phyloP scores from a whole-genome alignment of 176 grass and related monocot genomes.

The Pontederia paniculata region DNA sequence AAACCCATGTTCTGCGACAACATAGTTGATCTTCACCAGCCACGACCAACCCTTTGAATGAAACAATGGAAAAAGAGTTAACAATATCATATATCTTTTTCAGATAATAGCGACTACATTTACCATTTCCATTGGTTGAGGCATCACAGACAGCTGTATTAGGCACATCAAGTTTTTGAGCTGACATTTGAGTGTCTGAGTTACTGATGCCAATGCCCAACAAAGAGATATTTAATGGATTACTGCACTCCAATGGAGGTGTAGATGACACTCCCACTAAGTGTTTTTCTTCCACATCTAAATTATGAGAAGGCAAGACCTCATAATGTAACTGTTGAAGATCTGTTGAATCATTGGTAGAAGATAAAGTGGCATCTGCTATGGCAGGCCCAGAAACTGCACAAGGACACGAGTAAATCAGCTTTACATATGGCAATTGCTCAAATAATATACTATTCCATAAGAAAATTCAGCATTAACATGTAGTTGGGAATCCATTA shows the following conservation, averaged over 20 bases:
- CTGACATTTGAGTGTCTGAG: neutral
- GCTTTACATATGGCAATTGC: neutral
- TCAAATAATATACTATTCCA: neutral
- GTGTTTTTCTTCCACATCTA: neutral
- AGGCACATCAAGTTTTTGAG: too few relatives aligned
- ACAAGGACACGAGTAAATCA: slow-evolving; percentile 4
- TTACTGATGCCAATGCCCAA: neutral
- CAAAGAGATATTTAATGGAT: neutral
- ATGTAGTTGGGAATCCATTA: too few relatives aligned
- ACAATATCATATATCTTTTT: too few relatives aligned
- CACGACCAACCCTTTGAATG: too few relatives aligned
- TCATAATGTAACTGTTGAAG: neutral
- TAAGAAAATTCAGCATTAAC: neutral
- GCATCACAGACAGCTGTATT: too few relatives aligned
- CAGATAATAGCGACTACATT: too few relatives aligned
- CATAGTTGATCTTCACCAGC: too few relatives aligned
- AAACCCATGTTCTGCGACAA: too few relatives aligned
- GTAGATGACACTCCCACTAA: slow-evolving; percentile 6
- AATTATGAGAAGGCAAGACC: neutral
- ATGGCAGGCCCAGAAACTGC: slow-evolving; percentile 11
- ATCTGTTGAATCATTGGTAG: slow-evolving; percentile 1
- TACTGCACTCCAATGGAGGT: neutral
- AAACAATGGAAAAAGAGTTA: too few relatives aligned
- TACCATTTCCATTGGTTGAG: too few relatives aligned
- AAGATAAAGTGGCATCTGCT: slow-evolving; percentile 3